Percentiles rank a stretch among this genome's conserved stretches.
Conservation (phyloP, 2,329 filamentous ascomycete species). For the Macroventuria anomochaeta region DNA sequence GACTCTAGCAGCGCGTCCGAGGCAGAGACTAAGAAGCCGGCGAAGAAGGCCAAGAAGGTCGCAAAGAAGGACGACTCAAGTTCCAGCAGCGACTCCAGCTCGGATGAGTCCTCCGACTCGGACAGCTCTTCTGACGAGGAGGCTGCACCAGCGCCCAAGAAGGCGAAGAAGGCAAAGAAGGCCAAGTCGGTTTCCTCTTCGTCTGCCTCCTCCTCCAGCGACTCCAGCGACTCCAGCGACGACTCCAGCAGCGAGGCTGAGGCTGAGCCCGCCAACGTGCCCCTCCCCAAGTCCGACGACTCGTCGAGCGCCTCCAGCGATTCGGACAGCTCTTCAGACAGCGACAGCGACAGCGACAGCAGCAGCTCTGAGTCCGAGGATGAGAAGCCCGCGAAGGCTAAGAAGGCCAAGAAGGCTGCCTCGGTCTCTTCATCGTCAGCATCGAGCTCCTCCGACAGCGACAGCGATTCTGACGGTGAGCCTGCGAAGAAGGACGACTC, state of each 20-base stretch:
- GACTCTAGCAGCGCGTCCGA: constrained; percentile 40
- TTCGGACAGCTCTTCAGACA: constrained; percentile 33
- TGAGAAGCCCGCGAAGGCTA: constrained; percentile 28
- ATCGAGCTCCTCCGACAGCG: constrained; percentile 35
- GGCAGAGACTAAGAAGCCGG: constrained; percentile 35
- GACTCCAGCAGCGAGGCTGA: constrained; percentile 35
- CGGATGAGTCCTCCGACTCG: constrained; percentile 22
- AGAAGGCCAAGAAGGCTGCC: constrained; percentile 36
- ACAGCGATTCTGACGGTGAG: constrained; percentile 32
- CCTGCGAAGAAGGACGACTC: constrained; percentile 28
- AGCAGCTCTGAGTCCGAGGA: constrained; percentile 38
- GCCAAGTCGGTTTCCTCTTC: constrained; percentile 30
- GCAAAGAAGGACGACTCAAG: constrained; percentile 21
- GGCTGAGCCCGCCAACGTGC: constrained; percentile 32
- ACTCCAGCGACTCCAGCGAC: constrained; percentile 26
- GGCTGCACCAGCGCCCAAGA: constrained; percentile 24
- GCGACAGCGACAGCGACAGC: constrained; percentile 17
- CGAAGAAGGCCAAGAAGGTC: constrained; percentile 21
- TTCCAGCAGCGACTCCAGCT: constrained; percentile 19
- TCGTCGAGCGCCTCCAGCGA: constrained; percentile 38
- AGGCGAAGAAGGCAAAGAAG: constrained; percentile 25
- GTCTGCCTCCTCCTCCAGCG: constrained; percentile 18
- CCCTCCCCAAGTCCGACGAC: constrained; percentile 38
- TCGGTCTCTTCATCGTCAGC: constrained; percentile 40
- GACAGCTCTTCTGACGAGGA: constrained; percentile 46